phyloP scores from a whole-genome alignment of 2,329 filamentous ascomycete species.

The Trichoderma koningiopsis region DNA sequence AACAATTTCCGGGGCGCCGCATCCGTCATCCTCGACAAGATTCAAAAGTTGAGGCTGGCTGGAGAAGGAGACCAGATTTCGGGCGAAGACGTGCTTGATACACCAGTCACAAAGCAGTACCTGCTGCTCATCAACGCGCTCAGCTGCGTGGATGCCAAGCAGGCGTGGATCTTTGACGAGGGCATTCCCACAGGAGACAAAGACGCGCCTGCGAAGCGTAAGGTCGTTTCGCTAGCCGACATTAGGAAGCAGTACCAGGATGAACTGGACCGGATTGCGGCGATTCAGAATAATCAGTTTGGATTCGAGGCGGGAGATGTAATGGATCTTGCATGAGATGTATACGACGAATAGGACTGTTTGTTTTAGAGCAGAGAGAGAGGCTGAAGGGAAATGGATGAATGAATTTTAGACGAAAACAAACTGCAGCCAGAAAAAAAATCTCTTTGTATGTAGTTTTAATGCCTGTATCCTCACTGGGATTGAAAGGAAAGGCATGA shows the following conservation, averaged over 20 bases:
- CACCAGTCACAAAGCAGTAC: conserved; percentile 72
- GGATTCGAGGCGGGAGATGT: conserved; percentile 63
- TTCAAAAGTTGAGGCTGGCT: conserved; percentile 62
- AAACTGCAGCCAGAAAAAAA: background rate
- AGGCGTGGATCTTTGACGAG: conserved; percentile 73
- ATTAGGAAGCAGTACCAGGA: conserved; percentile 85
- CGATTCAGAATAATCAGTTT: conserved; percentile 88
- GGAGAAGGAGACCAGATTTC: conserved; percentile 61
- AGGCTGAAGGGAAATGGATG: background rate
- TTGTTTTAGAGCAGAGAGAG: background rate
- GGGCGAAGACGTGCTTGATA: conserved; percentile 61
- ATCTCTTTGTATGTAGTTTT: conserved; percentile 16
- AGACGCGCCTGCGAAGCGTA: conserved; percentile 57
- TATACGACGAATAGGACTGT: background rate
- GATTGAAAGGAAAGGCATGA: conserved; percentile 11
- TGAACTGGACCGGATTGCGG: conserved; percentile 84
- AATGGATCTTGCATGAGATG: conserved; percentile 53
- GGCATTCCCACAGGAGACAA: conserved; percentile 30
- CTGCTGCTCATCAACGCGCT: conserved; percentile 92
- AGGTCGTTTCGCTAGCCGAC: conserved; percentile 82
- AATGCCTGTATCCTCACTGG: conserved; percentile 14
- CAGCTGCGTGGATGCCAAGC: conserved; percentile 75
- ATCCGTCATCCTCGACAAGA: conserved; percentile 62
- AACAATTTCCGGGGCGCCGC: conserved; percentile 83
- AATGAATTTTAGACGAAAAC: background rate